Base-by-base conservation (phyloP, 1,284 basidiomycete genomes). In the Flammula alnicola region DNA sequence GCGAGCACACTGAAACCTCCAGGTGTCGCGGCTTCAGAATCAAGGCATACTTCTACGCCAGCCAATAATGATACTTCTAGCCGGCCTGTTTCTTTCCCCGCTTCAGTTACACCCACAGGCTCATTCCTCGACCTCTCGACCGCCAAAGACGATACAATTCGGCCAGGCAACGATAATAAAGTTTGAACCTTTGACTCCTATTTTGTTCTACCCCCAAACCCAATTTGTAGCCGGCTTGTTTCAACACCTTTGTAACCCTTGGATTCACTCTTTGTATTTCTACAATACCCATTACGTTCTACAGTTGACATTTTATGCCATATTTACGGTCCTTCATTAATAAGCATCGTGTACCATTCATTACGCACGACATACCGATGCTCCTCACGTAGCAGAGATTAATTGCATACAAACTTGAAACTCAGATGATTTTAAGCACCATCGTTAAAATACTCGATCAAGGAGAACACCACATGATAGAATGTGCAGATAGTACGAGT, bases 71-170 rank as follows among this genome's bases (percentile, higher is more conserved):
- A 43, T 8, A 22, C 20, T 9, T 16, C 14, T 16, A 22, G 27
- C 10, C 43, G 35, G 9, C 44, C 27, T 3, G 33, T 30, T 19
- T 57, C 57, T 4, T 54, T 54, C 50, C 58, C 57, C 10, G 39
- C 49, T 4, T 57, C 61, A 1, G 51, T 58, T 14, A 52, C 56
- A 14, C 53, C 59, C 3, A 43, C 57, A 14, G 51, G 50, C 5
- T 62, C 62, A 11, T 63, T 63, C 50, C 56, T 63, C 7, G 62
- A 63, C 37, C 43, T 63, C 11, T 52, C 56, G 3, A 32, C 47
- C 12, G 48, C 53, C 9, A 36, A 43, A n/a, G 37, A 31, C 27
- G 23, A 43, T 29, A 3, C 33, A 41, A 25, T 31, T 30, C 44
- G 23, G 19, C 14, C 17, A 36, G 32, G 50, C 32, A 45, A 59